Conservation (phyloP, 2,329 filamentous ascomycete species). For the Aaosphaeria arxii region DNA sequence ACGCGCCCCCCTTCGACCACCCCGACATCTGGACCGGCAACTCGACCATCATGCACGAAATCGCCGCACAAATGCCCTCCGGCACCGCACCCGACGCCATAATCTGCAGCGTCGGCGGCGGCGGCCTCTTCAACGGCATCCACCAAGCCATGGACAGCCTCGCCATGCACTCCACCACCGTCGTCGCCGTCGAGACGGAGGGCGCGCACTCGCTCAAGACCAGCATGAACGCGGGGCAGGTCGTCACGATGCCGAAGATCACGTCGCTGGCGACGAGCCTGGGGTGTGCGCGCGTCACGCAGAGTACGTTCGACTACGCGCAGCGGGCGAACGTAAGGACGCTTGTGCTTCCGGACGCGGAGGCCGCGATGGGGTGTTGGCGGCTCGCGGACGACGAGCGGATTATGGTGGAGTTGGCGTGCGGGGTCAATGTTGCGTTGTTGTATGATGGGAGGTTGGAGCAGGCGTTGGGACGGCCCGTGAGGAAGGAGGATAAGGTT, state of each 20-base stretch:
- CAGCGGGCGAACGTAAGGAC: conserved; percentile 54
- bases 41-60: conserved; percentile 56
- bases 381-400: conserved; percentile 78
- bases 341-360: conserved; percentile 67
- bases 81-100: conserved; percentile 61
- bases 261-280: conserved; percentile 73
- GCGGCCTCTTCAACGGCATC: conserved; percentile 74
- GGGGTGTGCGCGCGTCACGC: conserved; percentile 69
- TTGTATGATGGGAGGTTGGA: conserved; percentile 31
- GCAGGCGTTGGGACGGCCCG: conserved; percentile 7
- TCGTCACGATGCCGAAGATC: conserved; percentile 67
- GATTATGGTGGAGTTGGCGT: conserved; percentile 78
- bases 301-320: conserved; percentile 65
- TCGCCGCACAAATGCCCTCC: conserved; percentile 40
- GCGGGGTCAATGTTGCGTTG: conserved; percentile 73
- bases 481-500: conserved; percentile 66
- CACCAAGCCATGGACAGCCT: conserved; percentile 62
- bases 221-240: conserved; percentile 54
- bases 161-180: conserved; percentile 33
- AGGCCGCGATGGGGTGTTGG: conserved; percentile 75
- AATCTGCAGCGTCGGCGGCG: conserved; percentile 77
- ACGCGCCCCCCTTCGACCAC: conserved; percentile 70
- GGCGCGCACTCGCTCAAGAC: conserved; percentile 69
- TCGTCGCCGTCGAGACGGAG: conserved; percentile 72
- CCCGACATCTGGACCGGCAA: conserved; percentile 66